A percentile compares a stretch with the other conserved stretches of the same genome.
Evolutionary conservation across 768 basidiomycete species (phyloP).

Genomic region (Trametes cubensis): DNA sequence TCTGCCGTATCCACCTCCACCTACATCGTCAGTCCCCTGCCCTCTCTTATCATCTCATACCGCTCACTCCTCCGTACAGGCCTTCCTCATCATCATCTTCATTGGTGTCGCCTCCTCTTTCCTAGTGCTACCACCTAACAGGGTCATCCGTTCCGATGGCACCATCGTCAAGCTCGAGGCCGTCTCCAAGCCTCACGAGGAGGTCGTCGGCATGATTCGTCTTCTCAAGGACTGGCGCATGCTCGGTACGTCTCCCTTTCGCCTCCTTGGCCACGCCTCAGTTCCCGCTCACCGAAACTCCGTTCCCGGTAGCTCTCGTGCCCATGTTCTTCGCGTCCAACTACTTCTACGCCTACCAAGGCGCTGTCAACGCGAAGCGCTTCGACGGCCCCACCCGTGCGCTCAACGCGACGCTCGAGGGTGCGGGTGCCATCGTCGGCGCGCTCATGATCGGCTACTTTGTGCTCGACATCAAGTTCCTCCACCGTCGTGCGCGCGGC

Average conservation of each 20-base stretch:
- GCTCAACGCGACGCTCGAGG: slow-evolving; percentile 43
- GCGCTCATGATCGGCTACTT: slow-evolving; percentile 45
- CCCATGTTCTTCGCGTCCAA: slow-evolving; percentile 51
- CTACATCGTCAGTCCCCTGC: slow-evolving; percentile 37
- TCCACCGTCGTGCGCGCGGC: slow-evolving; percentile 42
- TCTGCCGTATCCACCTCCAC: slow-evolving; percentile 43
- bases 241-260: slow-evolving; percentile 27
- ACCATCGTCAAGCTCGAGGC: slow-evolving; percentile 42
- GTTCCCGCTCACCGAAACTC: too few species aligned
- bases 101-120: slow-evolving; percentile 41
- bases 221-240: slow-evolving; percentile 47
- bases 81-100: slow-evolving; percentile 50
- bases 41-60: background rate
- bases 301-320: slow-evolving; percentile 33
- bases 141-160: slow-evolving; percentile 44
- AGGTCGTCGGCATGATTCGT: slow-evolving; percentile 33
- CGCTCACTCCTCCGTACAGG: slow-evolving; percentile 26
- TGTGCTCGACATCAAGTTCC: slow-evolving; percentile 40
- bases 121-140: slow-evolving; percentile 41
- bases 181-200: slow-evolving; percentile 35
- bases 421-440: slow-evolving; percentile 45
- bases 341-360: slow-evolving; percentile 51
- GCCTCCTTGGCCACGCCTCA: too few species aligned
- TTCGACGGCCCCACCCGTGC: slow-evolving; percentile 50
- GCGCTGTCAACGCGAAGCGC: slow-evolving; percentile 41